Evolutionary conservation across 2,329 filamentous ascomycete species (phyloP), one percentile per base, ranked within the genome.

Genomic region (Scytalidium sp.): DNA sequence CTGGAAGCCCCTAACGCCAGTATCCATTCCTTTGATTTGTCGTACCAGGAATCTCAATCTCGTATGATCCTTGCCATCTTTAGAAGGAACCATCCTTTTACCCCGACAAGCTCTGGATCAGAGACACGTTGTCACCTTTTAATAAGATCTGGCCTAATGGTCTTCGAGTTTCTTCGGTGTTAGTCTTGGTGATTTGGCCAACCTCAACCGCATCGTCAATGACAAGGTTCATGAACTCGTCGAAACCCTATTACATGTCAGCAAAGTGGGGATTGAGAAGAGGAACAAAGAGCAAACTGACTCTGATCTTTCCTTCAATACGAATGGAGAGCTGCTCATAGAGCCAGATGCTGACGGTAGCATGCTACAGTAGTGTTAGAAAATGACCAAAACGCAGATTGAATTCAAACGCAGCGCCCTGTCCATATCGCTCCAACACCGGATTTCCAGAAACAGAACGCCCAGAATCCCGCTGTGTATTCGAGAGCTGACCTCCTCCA

Each of bases 151-250:
- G 82, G 40, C 83, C 81, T 46, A 97, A 70, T 41, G 84, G 77
- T 70, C 89, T 84, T 67, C 92, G 81, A 58, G 83, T 84, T 72
- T 95, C 92, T 58, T 86, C 83, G 40, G 88, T 86, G 13, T 36
- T 36, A 15, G 82, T 84, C 76, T 95, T 96, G 55, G 88, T 91
- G 49, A 89, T 77, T 65, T 90, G 81, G 69, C 86, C 88, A 41
- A 99, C 91, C 72, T 97, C 93, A 50, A 97, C 84, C 23, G 94
- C 94, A 62, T 99, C 91, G 65, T 99, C 94, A 58, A 96, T 81
- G 36, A 97, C 94, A 45, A 99, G 78, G 74, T 99, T 99, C 92
- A 99, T 97, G 75, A 97, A 99, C 71, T 99, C 94, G 68, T 99
- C 94, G 60, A 99, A 99, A 13, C 94, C 92, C 91, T 96, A 55